Base-by-base conservation (phyloP, 257 asterid species). In the Paulownia fortunei region DNA sequence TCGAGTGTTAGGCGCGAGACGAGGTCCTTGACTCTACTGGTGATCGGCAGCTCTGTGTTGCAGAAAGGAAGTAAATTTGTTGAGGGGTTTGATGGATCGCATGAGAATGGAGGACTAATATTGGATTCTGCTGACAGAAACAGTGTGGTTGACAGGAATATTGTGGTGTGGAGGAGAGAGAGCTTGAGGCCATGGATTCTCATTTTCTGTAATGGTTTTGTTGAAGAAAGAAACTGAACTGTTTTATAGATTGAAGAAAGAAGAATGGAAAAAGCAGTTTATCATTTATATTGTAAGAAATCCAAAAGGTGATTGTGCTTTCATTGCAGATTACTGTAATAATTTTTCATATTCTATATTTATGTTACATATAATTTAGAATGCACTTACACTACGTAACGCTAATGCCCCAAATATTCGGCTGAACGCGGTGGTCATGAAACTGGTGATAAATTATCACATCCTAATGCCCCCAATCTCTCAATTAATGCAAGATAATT, bases 1-100 rank as follows among this genome's bases (percentile, higher is more conserved):
- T 92, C 96, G 54, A 90, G 81, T 0, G 86, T 90, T 1, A 92
- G 85, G 60, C 90, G 90, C 4, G 93, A 81, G 34, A 92, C 72
- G 54, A 89, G 84, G 86, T 92, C 96, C 2, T 73, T 30, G 3
- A 61, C 92, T 69, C 97, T 70, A 24, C 61, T 27, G 19, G 62
- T 8, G 46, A 80, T 75, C 36, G 91, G 69, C 2, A 92, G 77
- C 0, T 52, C 13, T 2, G 80, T 8, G 82, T 86, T 71, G 78
- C 97, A 92, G 64, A 88, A 92, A 3, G 92, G 94, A 19, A 82
- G 83, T 0, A 84, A 61, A 0, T 23, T 86, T 7, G 89, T 89
- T 32, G 79, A 36, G 2, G 85, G 78, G 41, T 87, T 82, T 13
- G 90, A 77, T 0, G 83, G 67, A 23, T 89, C 93, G 84, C 97